Evolutionary conservation across 805 yeast species (phyloP), one percentile per base, ranked within the genome.

Genomic region (Yamadazyma olivae): DNA sequence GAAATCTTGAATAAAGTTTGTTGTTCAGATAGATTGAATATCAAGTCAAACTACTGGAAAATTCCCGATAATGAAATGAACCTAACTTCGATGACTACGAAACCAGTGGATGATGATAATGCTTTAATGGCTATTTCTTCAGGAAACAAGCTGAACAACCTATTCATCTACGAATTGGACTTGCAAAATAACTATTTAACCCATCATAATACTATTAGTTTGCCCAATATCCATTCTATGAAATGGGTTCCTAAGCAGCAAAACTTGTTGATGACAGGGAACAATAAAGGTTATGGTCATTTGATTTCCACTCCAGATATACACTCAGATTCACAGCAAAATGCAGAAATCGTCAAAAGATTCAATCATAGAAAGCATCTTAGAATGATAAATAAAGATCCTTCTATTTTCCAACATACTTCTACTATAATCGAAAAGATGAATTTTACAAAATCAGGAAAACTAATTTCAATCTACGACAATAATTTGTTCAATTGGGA

Each of bases 401-500:
- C 58, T 4, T 37, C 50, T 9, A 42, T 51, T 13, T 33, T 32
- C 19, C 32, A 13, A 12, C 61, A 53, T 29, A 35, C 43, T 24
- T 34, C 50, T 35, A 49, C 62, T 4, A 48, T 50, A 28, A 54
- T 67, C 15, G 43, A 56, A 29, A 50, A 57, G 41, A 38, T 61
- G 50, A 48, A 53, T 26, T 49, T 61, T 50, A 34, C 54, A 39
- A 34, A 45, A 32, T 37, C 57, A 19, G 67, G 75, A 16, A 66
- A 77, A 3, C 56, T 88, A 36, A 57, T 83, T 19, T 68, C 95
- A 0, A 54, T 79, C 5, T 85, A 83, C 53, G 79, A 79, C 39
- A 81, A 83, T 41, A 76, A 81, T 39, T 46, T 90, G 10, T 89
- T 85, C 53, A 59, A 82, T 33, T 89, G 96, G 91, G 89, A 89